Base-by-base conservation (phyloP, 2,329 filamentous ascomycete species). In the Endocalyx cinctus region DNA sequence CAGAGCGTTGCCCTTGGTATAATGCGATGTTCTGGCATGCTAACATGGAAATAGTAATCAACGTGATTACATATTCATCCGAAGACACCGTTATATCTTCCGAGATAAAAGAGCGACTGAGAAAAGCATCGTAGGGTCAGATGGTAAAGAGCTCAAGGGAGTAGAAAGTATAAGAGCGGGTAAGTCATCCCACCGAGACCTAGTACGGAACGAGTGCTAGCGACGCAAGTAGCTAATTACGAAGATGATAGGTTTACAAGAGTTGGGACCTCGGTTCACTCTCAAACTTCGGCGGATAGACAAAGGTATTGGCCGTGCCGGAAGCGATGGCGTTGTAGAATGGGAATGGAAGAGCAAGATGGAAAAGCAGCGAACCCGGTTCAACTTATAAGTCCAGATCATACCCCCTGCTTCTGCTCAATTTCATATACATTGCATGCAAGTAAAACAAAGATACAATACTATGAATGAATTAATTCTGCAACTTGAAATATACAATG, bases 311-410 rank as follows among this genome's bases (percentile, higher is more conserved):
- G 78, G 78, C 11, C 64, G 74, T 35, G 78, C 79, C 6, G 79
- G 79, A 13, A 81, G 77, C 48, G 72, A 79, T 41, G 76, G 86
- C 69, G 87, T 87, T 23, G 77, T 87, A 47, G 86, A 94, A 55
- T 97, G 92, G 90, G 79, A 96, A 58, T 98, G 92, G 92, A 94
- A 94, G 66, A 84, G 85, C 10, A 80, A 81, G 57, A 94, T 92
- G 82, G 92, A 98, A 67, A 96, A 96, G 70, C 72, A 85, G 55
- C 74, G 92, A 52, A 97, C 90, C 47, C 82, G 87, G 58, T 98
- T 97, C 67, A 92, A 94, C 63, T 69, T 98, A 56, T 97, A 72
- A 51, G 22, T 5, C n/a, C n/a, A n/a, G n/a, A n/a, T n/a, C n/a
- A n/a, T n/a, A n/a, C n/a, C n/a, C n/a, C n/a, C n/a, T n/a, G n/a